A percentile compares a stretch with the other conserved stretches of the same genome.
phyloP scores from a whole-genome alignment of 768 basidiomycete species.

The Lactifluus piperatus region DNA sequence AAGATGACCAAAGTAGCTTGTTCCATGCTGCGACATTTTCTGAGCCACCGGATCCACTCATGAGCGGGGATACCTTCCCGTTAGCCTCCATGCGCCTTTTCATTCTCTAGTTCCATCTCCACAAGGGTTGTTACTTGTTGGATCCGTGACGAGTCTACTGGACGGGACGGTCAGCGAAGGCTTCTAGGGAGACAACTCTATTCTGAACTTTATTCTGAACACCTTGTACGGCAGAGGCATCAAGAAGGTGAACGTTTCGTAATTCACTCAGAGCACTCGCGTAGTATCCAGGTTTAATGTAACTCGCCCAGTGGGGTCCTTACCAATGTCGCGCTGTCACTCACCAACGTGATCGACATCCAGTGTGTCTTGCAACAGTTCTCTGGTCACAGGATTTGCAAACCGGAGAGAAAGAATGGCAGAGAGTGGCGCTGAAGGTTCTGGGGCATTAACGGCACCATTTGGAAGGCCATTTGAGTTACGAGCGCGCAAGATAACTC shows the following conservation, averaged over 20 bases:
- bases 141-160: conserved; percentile 76
- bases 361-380: conserved; percentile 29
- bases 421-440: conserved; percentile 55
- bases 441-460: conserved; percentile 52
- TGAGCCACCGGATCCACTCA: neutral
- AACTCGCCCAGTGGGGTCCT: conserved; percentile 76
- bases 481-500: conserved; percentile 62
- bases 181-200: conserved; percentile 38
- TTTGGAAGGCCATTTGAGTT: conserved; percentile 28
- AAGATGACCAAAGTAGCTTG: conserved; percentile 85
- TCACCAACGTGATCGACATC: conserved; percentile 37
- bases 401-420: conserved; percentile 49
- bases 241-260: neutral
- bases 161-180: conserved; percentile 32
- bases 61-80: conserved; percentile 47
- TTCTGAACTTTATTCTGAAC: conserved; percentile 59
- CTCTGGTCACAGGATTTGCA: conserved; percentile 27
- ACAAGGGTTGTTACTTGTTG: conserved; percentile 72
- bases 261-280: conserved; percentile 34
- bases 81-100: conserved; percentile 80
- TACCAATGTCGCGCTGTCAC: conserved; percentile 75
- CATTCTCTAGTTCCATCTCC: conserved; percentile 73
- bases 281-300: conserved; percentile 80
- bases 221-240: conserved; percentile 34
- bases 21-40: conserved; percentile 54